Evolutionary conservation across 768 basidiomycete species (phyloP), one percentile per base, ranked within the genome.

Genomic region (Macrolepiota albuminosa): DNA sequence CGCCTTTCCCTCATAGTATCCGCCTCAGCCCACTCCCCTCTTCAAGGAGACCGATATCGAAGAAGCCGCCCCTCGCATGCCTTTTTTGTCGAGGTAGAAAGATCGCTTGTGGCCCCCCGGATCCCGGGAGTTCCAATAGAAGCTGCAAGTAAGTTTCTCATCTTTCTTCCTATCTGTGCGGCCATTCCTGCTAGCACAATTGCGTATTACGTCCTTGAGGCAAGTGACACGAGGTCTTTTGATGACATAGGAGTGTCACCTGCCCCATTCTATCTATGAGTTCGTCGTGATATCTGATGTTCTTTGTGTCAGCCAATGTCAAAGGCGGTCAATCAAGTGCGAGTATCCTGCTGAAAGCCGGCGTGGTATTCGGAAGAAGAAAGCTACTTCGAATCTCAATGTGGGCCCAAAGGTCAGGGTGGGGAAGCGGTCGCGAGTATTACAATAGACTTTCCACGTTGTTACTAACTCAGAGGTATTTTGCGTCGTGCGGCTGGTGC

Each of bases 311-410:
- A 91, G 89, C 70, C 89, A 91, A 76, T 91, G 89, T 67, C 82
- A 82, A 54, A 79, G 87, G 45, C 84, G 89, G 29, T 81, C 82
- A 34, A 81, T 89, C 51, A 81, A 77, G 58, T 91, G 89, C 69
- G 86, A 86, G 66, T 90, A 88, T 64, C 89, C 89, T 0, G 71
- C 76, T 6, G 86, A 87, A 70, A 89, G 87, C 65, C 78, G 86
- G 39, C 79, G 89, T 18, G 89, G 89, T 10, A 83, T 87, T 79
- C 78, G 85, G 54, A 82, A 79, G 71, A 81, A 79, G 68, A 81
- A 78, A 61, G 61, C 56, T 45, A 6, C 47, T n/a, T 16, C 50
- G 59, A 58, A 57, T 63, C 56, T 58, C 36, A 65, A 67, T 56
- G 63, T 64, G 39, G 66, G 64, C 33, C 61, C 66, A 16, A 73